Percentiles rank a stretch among this genome's conserved stretches.
These are phyloP conservation scores for Erigeron canadensis DNA, from an alignment of 129 eudicot species.

Conservation along the genomic window DNA sequence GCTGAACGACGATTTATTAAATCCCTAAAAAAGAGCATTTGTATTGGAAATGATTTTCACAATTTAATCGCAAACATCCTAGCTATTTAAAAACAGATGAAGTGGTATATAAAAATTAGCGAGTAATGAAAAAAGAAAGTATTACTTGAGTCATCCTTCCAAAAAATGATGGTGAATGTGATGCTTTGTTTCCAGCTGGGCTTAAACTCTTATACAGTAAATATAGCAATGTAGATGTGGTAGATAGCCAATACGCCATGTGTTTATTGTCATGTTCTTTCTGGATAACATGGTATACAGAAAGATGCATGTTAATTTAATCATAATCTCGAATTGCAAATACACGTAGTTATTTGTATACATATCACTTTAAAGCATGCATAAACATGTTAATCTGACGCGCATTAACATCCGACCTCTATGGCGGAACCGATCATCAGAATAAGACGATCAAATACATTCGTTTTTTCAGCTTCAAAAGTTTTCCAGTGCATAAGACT, in stretches of 20 bases:
- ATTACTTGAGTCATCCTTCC: slow-evolving; percentile 74
- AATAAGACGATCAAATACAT: slow-evolving; percentile 79
- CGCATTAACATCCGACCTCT: slow-evolving; percentile 43
- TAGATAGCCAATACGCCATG: slow-evolving; percentile 82
- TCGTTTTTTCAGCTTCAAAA: slow-evolving; percentile 82
- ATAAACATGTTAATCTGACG: slow-evolving; percentile 1
- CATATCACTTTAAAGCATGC: not conserved
- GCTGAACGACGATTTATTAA: slow-evolving; percentile 46
- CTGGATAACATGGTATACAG: slow-evolving; percentile 36
- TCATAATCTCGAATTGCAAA: slow-evolving; percentile 8
- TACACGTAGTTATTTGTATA: not conserved
- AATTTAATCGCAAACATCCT: not conserved
- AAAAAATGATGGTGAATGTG: slow-evolving; percentile 60
- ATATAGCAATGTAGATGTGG: slow-evolving; percentile 64
- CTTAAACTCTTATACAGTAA: slow-evolving; percentile 62
- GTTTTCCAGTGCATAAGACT: slow-evolving; percentile 83
- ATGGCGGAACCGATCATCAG: slow-evolving; percentile 67
- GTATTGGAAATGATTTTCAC: not conserved
- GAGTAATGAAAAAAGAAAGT: slow-evolving; percentile 7
- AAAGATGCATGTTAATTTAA: slow-evolving; percentile 17
- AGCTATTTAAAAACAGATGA: not conserved
- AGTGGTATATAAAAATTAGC: not conserved
- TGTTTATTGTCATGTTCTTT: slow-evolving; percentile 48
- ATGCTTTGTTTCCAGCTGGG: slow-evolving; percentile 42
- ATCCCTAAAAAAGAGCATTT: slow-evolving; percentile 33